phyloP scores from a whole-genome alignment of 2,329 filamentous ascomycete species.

The Botryotinia calthae region DNA sequence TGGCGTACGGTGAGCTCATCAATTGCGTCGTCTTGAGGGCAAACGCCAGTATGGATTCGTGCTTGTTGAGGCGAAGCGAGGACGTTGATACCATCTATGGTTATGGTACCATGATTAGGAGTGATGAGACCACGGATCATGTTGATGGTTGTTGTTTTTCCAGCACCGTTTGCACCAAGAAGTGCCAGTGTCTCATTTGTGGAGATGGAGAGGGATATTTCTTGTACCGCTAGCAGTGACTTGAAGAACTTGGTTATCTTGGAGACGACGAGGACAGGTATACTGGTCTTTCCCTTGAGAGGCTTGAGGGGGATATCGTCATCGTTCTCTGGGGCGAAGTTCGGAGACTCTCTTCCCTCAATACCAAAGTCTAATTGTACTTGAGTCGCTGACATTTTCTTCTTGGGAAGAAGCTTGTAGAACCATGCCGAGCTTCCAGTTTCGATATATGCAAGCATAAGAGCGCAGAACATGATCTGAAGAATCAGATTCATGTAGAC shows the following conservation, averaged over 20 bases:
- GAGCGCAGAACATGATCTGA: conserved; percentile 25
- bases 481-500: conserved; percentile 33
- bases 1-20: conserved; percentile 39
- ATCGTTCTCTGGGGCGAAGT: neutral
- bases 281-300: neutral
- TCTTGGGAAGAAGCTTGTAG: neutral
- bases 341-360: neutral
- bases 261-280: neutral
- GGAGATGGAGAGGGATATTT: conserved; percentile 62
- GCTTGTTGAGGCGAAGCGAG: conserved; percentile 28
- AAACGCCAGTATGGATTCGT: conserved; percentile 36
- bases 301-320: neutral
- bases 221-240: conserved; percentile 50
- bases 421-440: neutral
- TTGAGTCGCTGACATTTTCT: neutral
- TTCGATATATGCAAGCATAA: neutral
- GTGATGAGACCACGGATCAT: conserved; percentile 62
- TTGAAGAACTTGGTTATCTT: neutral
- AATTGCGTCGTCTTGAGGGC: conserved; percentile 40
- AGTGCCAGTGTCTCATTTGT: conserved; percentile 62
- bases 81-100: conserved; percentile 59
- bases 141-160: conserved; percentile 64
- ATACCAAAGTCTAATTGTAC: neutral
- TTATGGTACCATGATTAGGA: conserved; percentile 57
- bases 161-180: conserved; percentile 64